Evolutionary conservation across 2,329 filamentous ascomycete species (phyloP).

Genomic region (Capronia epimyces): DNA sequence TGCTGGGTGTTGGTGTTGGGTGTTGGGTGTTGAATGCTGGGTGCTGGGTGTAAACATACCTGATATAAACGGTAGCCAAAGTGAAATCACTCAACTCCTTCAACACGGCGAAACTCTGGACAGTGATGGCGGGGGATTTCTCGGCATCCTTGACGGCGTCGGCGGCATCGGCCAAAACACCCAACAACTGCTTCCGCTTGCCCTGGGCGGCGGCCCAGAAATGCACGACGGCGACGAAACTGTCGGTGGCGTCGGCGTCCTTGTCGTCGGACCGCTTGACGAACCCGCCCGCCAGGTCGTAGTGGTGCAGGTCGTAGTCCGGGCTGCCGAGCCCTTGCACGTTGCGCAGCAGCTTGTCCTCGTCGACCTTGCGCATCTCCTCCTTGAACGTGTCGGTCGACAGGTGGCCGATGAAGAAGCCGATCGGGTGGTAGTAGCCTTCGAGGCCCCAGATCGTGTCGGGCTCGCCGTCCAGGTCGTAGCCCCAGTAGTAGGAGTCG

Average conservation of each 20-base stretch:
- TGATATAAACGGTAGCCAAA: constrained; percentile 10
- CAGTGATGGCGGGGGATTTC: neutral
- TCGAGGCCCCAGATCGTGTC: constrained; percentile 11
- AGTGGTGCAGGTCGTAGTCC: constrained; percentile 15
- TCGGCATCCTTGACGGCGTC: constrained; percentile 2
- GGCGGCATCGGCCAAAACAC: neutral
- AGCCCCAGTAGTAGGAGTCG: constrained; percentile 10
- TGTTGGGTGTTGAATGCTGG: too few species aligned
- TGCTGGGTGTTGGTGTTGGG: too few species aligned
- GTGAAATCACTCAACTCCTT: constrained; percentile 6
- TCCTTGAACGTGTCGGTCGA: constrained; percentile 6
- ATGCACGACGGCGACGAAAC: constrained; percentile 8
- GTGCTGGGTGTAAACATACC: neutral
- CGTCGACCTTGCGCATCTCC: constrained; percentile 31
- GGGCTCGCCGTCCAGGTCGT: constrained; percentile 8
- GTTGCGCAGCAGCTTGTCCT: constrained; percentile 13
- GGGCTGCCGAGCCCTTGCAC: constrained; percentile 11
- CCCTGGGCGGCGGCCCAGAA: constrained; percentile 7
- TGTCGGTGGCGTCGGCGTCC: constrained; percentile 6
- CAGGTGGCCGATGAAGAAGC: constrained; percentile 7
- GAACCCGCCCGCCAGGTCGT: constrained; percentile 6
- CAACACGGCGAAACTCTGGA: constrained; percentile 11
- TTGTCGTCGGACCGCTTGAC: constrained; percentile 5
- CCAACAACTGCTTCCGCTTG: constrained; percentile 12
- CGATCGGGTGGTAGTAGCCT: constrained; percentile 6